A percentile compares a stretch with the other conserved stretches of the same genome.
phyloP scores from a whole-genome alignment of 139 green algal species.

The Pleodorina starrii region DNA sequence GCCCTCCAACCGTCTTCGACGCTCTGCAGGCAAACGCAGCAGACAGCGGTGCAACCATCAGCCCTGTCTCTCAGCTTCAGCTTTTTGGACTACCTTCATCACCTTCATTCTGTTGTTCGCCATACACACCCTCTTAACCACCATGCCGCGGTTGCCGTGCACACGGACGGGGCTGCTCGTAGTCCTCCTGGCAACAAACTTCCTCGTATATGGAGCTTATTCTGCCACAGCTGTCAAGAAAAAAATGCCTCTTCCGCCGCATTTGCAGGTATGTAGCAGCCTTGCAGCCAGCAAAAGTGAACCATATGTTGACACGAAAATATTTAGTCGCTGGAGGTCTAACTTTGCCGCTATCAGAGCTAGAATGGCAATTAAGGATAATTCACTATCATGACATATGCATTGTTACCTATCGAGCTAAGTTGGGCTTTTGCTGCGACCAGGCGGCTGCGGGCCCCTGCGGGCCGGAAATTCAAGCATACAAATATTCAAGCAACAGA shows the following conservation, averaged over 20 bases:
- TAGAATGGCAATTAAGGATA: background rate
- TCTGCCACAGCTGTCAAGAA: background rate
- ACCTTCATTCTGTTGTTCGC: background rate
- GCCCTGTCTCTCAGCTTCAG: background rate
- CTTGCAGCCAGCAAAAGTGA: background rate
- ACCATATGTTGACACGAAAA: background rate
- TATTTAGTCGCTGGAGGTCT: background rate
- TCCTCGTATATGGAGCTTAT: background rate
- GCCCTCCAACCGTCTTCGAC: too few species aligned
- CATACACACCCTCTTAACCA: background rate
- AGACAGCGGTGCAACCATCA: slow-evolving; percentile 27
- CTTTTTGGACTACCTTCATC: background rate
- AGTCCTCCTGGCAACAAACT: background rate
- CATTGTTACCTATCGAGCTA: too few species aligned
- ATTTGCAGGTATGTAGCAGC: background rate
- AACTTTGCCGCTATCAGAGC: background rate
- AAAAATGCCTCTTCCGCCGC: background rate
- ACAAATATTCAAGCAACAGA: background rate
- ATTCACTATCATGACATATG: background rate
- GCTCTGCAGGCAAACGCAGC: background rate
- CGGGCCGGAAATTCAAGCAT: background rate
- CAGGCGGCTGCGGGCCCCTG: too few species aligned
- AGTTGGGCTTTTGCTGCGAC: background rate
- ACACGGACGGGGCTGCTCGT: background rate
- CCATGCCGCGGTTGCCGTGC: background rate